Evolutionary conservation across 192 early-diverging fungal species (phyloP).

Genomic region (Backusella parvicylindrica): DNA sequence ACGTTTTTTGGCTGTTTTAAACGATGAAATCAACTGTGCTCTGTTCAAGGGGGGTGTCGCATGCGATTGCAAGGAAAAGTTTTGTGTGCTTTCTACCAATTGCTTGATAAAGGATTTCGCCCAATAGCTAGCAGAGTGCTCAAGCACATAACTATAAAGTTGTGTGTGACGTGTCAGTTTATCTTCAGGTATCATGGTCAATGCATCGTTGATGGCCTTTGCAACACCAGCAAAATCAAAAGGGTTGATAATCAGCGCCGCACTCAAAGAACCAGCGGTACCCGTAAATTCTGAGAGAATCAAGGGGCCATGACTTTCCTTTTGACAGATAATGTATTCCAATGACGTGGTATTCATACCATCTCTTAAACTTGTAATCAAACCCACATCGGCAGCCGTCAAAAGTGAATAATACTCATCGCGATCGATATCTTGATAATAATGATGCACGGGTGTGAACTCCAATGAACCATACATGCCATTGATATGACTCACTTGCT

Average conservation of each 20-base stretch:
- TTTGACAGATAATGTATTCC: constrained; percentile 92
- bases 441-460: constrained; percentile 92
- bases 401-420: constrained; percentile 97
- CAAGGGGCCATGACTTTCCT: constrained; percentile 76
- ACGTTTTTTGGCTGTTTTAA: constrained; percentile 61
- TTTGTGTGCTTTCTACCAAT: constrained; percentile 48
- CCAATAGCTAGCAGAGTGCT: constrained; percentile 87
- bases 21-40: constrained; percentile 39
- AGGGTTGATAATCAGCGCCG: constrained; percentile 82
- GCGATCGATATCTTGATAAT: constrained; percentile 87
- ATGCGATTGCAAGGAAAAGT: constrained; percentile 39
- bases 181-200: constrained; percentile 63
- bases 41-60: constrained; percentile 43
- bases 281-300: constrained; percentile 97
- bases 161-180: constrained; percentile 50
- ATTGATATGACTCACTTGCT: constrained; percentile 90
- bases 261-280: constrained; percentile 78
- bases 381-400: constrained; percentile 88
- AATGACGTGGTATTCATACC: constrained; percentile 98
- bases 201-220: constrained; percentile 69
- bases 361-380: constrained; percentile 93
- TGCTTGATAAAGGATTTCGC: constrained; percentile 78
- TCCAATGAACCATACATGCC: constrained; percentile 91
- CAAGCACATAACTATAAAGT: constrained; percentile 75
- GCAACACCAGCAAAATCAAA: constrained; percentile 87